phyloP scores from a whole-genome alignment of 2,329 filamentous ascomycete genomes.

The Fusarium ramigenum region DNA sequence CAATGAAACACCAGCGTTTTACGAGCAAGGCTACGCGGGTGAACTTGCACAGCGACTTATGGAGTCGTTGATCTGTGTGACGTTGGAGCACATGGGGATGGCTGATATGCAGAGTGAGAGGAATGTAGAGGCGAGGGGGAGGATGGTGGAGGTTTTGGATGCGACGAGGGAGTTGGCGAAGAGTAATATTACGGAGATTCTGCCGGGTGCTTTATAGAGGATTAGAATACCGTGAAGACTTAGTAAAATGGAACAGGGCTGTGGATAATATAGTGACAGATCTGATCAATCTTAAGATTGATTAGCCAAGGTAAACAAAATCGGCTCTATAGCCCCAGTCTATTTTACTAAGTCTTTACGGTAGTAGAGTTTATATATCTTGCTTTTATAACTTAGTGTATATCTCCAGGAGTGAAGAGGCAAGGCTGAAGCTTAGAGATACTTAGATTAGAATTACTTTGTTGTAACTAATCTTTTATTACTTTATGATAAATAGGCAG shows the following conservation, averaged over 20 bases:
- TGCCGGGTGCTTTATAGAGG: constrained; percentile 7
- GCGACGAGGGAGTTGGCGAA: constrained; percentile 32
- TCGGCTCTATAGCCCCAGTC: too few species aligned
- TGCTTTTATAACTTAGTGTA: accelerated
- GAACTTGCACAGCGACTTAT: constrained; percentile 47
- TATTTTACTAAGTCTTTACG: too few species aligned
- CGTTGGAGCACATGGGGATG: constrained; percentile 48
- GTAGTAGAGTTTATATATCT: background rate
- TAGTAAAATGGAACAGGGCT: too few species aligned
- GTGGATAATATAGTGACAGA: too few species aligned
- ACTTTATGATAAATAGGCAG: background rate
- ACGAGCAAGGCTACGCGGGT: constrained; percentile 47
- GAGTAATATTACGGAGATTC: constrained; percentile 39
- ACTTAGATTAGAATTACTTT: too few species aligned
- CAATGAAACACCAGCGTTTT: constrained; percentile 52
- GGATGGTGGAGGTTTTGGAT: constrained; percentile 36
- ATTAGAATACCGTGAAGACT: too few species aligned
- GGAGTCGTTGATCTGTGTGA: constrained; percentile 48
- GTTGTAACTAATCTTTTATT: too few species aligned
- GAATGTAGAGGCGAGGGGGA: background rate
- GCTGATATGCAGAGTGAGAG: background rate
- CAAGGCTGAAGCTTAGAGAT: too few species aligned
- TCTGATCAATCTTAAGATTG: too few species aligned
- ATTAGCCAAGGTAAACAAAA: too few species aligned
- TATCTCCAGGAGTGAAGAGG: accelerated